Evolutionary conservation across 495 filamentous ascomycete genomes (phyloP), one percentile per base, ranked within the genome.

Genomic region (Penicillium robsamsonii): DNA sequence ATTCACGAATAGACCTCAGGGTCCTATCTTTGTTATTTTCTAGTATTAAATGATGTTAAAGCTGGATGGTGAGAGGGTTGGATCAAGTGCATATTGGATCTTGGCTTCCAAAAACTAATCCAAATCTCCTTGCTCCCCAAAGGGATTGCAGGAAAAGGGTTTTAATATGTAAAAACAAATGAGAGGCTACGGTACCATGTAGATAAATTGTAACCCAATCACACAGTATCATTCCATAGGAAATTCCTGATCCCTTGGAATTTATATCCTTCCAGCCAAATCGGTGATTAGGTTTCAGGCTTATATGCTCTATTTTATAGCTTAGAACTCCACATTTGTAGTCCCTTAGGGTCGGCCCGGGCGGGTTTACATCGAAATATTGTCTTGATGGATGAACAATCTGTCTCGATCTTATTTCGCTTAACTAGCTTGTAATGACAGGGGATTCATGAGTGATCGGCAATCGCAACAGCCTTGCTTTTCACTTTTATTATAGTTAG

Each of bases 241-340:
- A 6, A 27, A 54, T 54, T 46, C 52, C 52, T 31, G 4, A 12
- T 5, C 42, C 42, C 52, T 54, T 54, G 52, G 30, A 31, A 38
- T 25, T 17, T 46, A 27, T 27, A 7, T 7, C 4, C 25, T 27
- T 27, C 25, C 25, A 27, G 22, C 22, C 22, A 22, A 22, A 22
- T 22, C 22, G 22, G n/a, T 7, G 2, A 18, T 17, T n/a, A 10
- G 18, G 22, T 11, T 29, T 38, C 11, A 20, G 18, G 12, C 15
- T 18, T 27, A 1, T 25, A 13, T 40, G 31, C 8, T 17, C 8
- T 18, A 38, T 10, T n/a, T n/a, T 4, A 38, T 38, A 38, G 42
- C 42, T 54, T 12, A 1, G 52, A 9, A 40, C 25, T 4, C 25
- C 25, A 27, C 25, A 27, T 29, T 54, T 13, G n/a, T 13, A 6